Evolutionary conservation across 805 yeast genomes (phyloP).

Genomic region (Cyberlindnera mississippiensis): DNA sequence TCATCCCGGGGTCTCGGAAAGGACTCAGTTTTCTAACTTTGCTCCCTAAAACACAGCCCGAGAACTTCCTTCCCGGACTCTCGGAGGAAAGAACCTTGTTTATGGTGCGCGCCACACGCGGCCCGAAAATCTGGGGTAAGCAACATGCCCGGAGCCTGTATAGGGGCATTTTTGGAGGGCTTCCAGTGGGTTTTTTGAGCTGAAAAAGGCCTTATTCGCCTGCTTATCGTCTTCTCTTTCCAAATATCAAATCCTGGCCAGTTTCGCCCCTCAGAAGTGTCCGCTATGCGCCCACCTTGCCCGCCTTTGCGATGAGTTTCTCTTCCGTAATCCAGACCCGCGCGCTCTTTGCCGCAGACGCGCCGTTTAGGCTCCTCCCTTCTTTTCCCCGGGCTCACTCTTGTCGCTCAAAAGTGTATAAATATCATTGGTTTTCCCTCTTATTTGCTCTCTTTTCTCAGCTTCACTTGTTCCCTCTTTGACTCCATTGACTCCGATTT

Average conservation of each 20-base stretch:
- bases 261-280: too few species aligned
- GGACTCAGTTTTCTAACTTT: too few species aligned
- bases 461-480: not conserved
- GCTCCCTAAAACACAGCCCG: constrained; percentile 1
- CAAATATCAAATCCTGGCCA: too few species aligned
- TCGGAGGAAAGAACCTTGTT: constrained; percentile 11
- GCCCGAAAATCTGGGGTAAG: constrained; percentile 21
- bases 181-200: not conserved
- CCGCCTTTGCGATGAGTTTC: too few species aligned
- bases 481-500: constrained; percentile 3
- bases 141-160: too few species aligned
- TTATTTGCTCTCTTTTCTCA: constrained; percentile 5
- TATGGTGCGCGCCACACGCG: constrained; percentile 4
- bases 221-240: too few species aligned
- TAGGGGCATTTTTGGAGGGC: too few species aligned
- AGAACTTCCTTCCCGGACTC: constrained; percentile 14
- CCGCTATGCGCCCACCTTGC: too few species aligned
- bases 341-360: not conserved
- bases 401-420: constrained; percentile 7
- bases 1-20: not conserved
- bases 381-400: constrained; percentile 12
- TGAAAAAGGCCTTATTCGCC: not conserved
- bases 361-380: constrained; percentile 13
- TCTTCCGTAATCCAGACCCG: too few species aligned
- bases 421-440: constrained; percentile 1